Evolutionary conservation across 2,329 filamentous ascomycete genomes (phyloP).

Genomic region (Cytospora piceae): DNA sequence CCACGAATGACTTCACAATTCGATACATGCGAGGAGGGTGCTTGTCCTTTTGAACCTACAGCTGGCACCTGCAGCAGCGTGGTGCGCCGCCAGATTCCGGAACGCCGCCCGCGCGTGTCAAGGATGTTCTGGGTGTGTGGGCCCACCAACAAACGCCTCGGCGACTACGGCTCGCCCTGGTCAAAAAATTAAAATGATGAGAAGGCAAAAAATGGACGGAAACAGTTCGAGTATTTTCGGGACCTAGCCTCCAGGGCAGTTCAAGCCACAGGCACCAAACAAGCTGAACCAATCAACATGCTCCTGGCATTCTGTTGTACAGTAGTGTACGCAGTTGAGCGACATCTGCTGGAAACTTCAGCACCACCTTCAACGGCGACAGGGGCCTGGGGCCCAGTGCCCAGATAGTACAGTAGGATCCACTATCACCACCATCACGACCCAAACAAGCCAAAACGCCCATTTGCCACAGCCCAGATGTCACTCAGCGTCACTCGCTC

Average conservation of each 20-base stretch:
- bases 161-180: conserved; percentile 1
- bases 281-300: background rate
- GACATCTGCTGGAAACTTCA: background rate
- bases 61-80: background rate
- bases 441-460: background rate
- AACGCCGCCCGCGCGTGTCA: background rate
- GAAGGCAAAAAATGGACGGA: background rate
- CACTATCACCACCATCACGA: background rate
- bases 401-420: background rate
- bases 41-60: background rate
- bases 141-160: conserved; percentile 1
- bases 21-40: background rate
- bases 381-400: background rate
- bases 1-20: background rate
- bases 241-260: conserved; percentile 21
- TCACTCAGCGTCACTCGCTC: background rate
- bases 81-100: background rate
- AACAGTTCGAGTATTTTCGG: conserved; percentile 5
- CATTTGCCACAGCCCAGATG: conserved; percentile 2
- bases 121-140: background rate
- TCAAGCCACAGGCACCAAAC: conserved; percentile 10
- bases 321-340: background rate
- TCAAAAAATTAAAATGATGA: background rate
- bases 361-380: conserved; percentile 1
- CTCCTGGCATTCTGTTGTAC: background rate